Base-by-base conservation (phyloP, 768 basidiomycete species). In the Mycena epipterygia region DNA sequence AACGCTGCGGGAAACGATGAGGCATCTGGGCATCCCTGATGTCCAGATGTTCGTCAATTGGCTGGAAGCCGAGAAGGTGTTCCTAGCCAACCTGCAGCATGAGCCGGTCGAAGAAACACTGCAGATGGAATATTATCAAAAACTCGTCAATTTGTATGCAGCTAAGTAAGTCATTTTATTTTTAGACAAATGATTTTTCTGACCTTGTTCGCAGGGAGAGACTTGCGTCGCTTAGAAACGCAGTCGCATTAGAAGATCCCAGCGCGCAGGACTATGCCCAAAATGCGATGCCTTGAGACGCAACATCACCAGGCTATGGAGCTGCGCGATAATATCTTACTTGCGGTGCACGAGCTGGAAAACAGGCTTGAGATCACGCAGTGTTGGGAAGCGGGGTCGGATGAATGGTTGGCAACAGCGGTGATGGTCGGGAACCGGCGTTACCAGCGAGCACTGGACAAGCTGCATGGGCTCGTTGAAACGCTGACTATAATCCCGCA, bases 101-200 rank as follows among this genome's bases (percentile, higher is more conserved):
- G 62, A 64, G 62, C 62, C 49, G 16, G 12, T 49, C 16, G 48
- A 64, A 27, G 62, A 64, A 21, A 64, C 49, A 2, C 23, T 52
- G 32, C 17, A 33, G 12, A 64, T 64, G 62, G 49, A 64, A 21
- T 64, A 64, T 44, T 52, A 51, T 19, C 48, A 64, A 33, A 52
- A 53, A 19, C 49, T 64, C 7, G 49, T 64, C 17, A 64, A 64
- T 41, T 35, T 64, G 3, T 3, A 21, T 7, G 62, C 21, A 44
- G 42, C 42, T n/a, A n/a, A 44, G 42, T 44, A 11, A n/a, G 42
- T 44, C 5, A 3, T n/a, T 8, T 7, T n/a, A n/a, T 11, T n/a
- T 44, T 5, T 4, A 3, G 21, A 44, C 5, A 41, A n/a, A 5
- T 44, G n/a, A n/a, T 5, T 44, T 21, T n/a, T 5, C 42, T 44